A percentile compares a stretch with the other conserved stretches of the same genome.
Evolutionary conservation across 2,329 filamentous ascomycete genomes (phyloP).

Genomic region (Clonostachys byssicola): DNA sequence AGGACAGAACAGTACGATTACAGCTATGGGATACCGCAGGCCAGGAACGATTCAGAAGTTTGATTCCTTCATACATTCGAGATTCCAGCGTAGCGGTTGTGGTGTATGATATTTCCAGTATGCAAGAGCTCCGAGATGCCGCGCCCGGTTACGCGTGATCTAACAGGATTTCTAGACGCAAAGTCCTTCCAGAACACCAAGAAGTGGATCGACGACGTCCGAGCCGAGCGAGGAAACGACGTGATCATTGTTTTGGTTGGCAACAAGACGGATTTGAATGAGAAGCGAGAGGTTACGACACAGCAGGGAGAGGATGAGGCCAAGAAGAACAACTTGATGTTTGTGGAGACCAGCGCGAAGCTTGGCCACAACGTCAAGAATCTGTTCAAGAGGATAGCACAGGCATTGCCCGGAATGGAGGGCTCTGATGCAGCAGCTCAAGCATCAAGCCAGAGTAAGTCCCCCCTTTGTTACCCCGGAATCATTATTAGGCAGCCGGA

Average conservation of each 20-base stretch:
- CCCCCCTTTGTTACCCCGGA: not conserved
- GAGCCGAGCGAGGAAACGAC: slow-evolving; percentile 94
- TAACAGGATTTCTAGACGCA: slow-evolving; percentile 49
- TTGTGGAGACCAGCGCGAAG: slow-evolving; percentile 98
- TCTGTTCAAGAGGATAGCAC: slow-evolving; percentile 95
- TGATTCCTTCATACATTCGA: slow-evolving; percentile 98
- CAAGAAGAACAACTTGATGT: slow-evolving; percentile 97
- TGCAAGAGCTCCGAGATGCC: slow-evolving; percentile 8
- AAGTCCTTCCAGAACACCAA: slow-evolving; percentile 98
- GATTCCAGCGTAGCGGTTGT: slow-evolving; percentile 98
- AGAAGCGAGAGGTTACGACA: slow-evolving; percentile 96
- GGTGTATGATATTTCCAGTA: slow-evolving; percentile 96
- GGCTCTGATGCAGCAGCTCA: slow-evolving; percentile 76
- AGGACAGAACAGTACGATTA: slow-evolving; percentile 94
- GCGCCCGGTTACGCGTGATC: not conserved
- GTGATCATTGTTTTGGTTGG: slow-evolving; percentile 98
- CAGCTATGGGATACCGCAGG: slow-evolving; percentile 98
- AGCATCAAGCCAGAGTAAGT: slow-evolving; percentile 72
- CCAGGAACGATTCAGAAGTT: slow-evolving; percentile 92
- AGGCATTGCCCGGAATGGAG: slow-evolving; percentile 97
- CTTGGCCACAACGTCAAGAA: slow-evolving; percentile 97
- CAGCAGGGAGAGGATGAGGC: slow-evolving; percentile 96
- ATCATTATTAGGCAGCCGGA: not conserved
- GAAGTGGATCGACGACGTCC: slow-evolving; percentile 99
- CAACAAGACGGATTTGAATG: slow-evolving; percentile 98